Evolutionary conservation across 2,329 filamentous ascomycete species (phyloP).

Genomic region (Ophiocordyceps sinensis): DNA sequence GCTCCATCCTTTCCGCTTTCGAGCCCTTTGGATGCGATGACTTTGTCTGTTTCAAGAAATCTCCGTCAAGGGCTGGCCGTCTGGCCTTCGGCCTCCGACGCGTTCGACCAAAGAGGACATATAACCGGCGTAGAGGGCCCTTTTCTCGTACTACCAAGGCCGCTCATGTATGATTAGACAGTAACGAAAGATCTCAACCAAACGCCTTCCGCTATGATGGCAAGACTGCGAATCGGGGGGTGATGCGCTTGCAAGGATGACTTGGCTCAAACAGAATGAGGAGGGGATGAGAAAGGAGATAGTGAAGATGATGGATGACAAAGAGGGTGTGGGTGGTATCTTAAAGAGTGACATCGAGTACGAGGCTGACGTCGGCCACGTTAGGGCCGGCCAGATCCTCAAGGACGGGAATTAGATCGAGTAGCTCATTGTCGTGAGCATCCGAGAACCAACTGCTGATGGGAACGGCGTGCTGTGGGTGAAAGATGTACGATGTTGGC

Average conservation of each 20-base stretch:
- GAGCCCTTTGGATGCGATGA: constrained; percentile 17
- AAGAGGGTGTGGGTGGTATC: constrained; percentile 14
- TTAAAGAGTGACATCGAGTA: constrained; percentile 79
- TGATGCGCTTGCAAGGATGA: constrained; percentile 14
- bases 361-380: constrained; percentile 91
- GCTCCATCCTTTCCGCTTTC: constrained; percentile 7
- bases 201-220: constrained; percentile 42
- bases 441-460: constrained; percentile 99
- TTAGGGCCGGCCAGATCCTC: constrained; percentile 84
- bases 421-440: constrained; percentile 94
- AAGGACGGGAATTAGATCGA: constrained; percentile 94
- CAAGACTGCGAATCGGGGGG: constrained; percentile 22
- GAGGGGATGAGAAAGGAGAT: constrained; percentile 10
- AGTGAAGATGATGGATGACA: constrained; percentile 11
- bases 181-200: constrained; percentile 31
- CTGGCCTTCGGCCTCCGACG: constrained; percentile 3
- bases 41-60: constrained; percentile 12
- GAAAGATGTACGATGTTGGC: constrained; percentile 98
- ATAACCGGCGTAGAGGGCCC: constrained; percentile 1
- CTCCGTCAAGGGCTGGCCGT: constrained; percentile 3
- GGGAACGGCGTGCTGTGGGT: constrained; percentile 94
- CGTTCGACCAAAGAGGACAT: constrained; percentile 3
- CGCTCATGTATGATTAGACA: constrained; percentile 37
- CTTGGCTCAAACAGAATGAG: constrained; percentile 13
- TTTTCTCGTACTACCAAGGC: constrained; percentile 1